Evolutionary conservation across 352 stramenopile species (phyloP), one percentile per base, ranked within the genome.

Genomic region (Globisporangium alternatum): DNA sequence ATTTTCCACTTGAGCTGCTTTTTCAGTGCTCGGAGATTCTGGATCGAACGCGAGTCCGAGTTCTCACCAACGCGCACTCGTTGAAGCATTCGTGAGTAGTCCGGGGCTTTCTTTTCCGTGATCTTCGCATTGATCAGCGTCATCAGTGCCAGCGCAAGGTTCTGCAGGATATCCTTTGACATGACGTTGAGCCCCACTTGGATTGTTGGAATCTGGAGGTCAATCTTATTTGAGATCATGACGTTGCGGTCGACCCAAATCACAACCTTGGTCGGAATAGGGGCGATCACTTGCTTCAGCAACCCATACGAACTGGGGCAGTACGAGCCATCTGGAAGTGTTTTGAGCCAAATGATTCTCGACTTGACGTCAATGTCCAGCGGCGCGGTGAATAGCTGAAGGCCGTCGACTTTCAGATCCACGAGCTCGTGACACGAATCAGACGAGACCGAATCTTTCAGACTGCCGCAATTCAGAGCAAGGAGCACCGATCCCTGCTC

Each of bases 341-440:
- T 70, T 64, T 83, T 85, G 10, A 93, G 69, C 83, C 83, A 93
- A 64, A 86, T 75, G 2, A 81, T 66, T 19, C 80, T 72, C 31
- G 81, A 91, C 30, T 83, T 85, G 6, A 91, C 80, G 25, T 93
- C 83, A 41, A 93, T 75, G 48, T 91, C 83, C 19, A 93, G 60
- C 15, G 82, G 83, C 0, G 83, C 78, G 6, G 83, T 89, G 44
- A 90, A 88, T 9, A 88, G 43, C 37, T 93, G 78, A 22, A 91
- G 60, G 0, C 82, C 82, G 19, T 87, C 77, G 9, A 93, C 71
- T 48, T 80, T 80, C 19, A 92, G 59, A 9, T 86, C 74, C 45
- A 93, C 74, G 9, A 78, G 63, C 49, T 90, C 77, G 39, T 88
- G 75, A 6, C 65, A 71, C 7, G 65, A 52, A 62, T 91, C 79